Evolutionary conservation across 345 rosid species (phyloP).

Genomic region (Cardamine chenopodiifolia): DNA sequence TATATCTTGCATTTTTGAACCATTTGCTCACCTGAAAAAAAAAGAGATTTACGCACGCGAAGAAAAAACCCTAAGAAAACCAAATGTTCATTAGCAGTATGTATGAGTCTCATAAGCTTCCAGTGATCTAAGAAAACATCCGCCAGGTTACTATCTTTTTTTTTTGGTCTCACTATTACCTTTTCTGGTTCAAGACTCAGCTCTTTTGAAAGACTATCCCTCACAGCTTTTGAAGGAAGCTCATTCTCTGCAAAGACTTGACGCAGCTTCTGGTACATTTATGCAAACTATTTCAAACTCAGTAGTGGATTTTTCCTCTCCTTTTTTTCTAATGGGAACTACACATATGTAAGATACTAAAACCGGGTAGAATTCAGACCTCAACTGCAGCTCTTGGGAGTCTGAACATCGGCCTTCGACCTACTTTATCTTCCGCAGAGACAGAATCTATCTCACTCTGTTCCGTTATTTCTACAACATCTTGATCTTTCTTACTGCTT

Average conservation of each 20-base stretch:
- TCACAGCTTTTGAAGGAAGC: conserved; percentile 81
- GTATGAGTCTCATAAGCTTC: conserved; percentile 4
- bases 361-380: conserved; percentile 49
- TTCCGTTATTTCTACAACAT: conserved; percentile 42
- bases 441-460: conserved; percentile 44
- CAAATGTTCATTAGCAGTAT: background rate
- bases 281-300: conserved; percentile 28
- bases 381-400: conserved; percentile 76
- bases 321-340: conserved; percentile 8
- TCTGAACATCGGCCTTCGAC: conserved; percentile 65
- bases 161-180: conserved; percentile 46
- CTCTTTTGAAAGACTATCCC: conserved; percentile 78
- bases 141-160: background rate
- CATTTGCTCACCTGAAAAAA: conserved; percentile 88
- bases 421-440: conserved; percentile 48
- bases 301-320: conserved; percentile 2
- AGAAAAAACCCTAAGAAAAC: background rate
- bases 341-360: conserved; percentile 21
- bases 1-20: conserved; percentile 93
- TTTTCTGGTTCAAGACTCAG: conserved; percentile 80
- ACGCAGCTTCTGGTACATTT: conserved; percentile 77
- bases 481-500: conserved; percentile 53
- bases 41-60: conserved; percentile 18
- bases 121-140: conserved; percentile 16
- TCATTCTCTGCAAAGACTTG: conserved; percentile 87